Base-by-base conservation (phyloP, 169 alveolate genomes). In the Cryptosporidium xiaoi region DNA sequence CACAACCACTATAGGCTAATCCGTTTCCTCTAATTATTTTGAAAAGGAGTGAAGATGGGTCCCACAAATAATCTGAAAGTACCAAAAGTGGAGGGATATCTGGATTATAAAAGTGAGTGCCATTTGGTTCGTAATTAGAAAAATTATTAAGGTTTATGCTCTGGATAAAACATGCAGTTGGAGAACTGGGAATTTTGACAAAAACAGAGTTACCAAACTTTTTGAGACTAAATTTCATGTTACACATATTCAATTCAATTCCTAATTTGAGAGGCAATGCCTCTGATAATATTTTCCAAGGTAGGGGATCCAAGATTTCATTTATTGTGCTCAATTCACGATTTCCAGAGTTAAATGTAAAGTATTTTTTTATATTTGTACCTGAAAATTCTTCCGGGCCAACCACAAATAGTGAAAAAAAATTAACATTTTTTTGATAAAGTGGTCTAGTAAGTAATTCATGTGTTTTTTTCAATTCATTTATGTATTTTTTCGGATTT, bases 51-150 rank as follows among this genome's bases (percentile, higher is more conserved):
- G 77, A 56, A 20, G 64, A 56, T 58, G 69, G 64, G 16, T 77
- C 77, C 87, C 87, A 77, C 8, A 77, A 66, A 60, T 77, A 77
- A 60, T 31, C 51, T 60, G 71, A 56, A 44, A 77, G 71, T 40
- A 77, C 71, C 12, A 56, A 66, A 20, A 77, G 64, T 31, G 87
- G 55, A 40, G 87, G 87, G 20, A 77, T 56, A 48, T 77, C 71
- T 8, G 87, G 87, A 62, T 77, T 77, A 53, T 60, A 77, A 31
- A 77, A 77, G 16, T 77, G 87, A 34, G 87, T 46, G 27, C 64
- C 71, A 56, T 55, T 58, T 40, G 87, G 87, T 5, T 4, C 24
- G 24, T 29, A 77, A 44, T 13, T 44, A 12, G 65, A 68, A 27
- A 77, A 56, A 34, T 58, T 60, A 40, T 77, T 60, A 46, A 77